Conservation (phyloP, 352 stramenopile genomes). For the Thalassiosira hispida region DNA sequence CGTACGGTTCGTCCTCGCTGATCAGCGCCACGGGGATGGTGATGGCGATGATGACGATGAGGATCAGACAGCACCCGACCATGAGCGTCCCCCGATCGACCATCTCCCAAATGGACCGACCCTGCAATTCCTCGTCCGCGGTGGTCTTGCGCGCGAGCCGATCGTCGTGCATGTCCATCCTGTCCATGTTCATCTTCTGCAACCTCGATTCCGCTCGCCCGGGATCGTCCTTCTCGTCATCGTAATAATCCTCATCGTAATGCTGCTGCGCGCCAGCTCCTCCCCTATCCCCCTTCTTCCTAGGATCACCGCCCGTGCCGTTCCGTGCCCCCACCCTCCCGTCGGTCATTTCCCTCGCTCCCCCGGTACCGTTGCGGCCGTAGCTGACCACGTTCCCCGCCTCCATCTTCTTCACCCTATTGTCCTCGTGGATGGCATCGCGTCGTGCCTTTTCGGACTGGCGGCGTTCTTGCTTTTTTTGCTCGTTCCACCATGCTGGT, state of each 20-base stretch:
- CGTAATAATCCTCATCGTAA: neutral
- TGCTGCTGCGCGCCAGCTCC: neutral
- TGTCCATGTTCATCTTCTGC: constrained; percentile 13
- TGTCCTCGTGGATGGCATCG: neutral
- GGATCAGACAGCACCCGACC: constrained; percentile 47
- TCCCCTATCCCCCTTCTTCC: neutral
- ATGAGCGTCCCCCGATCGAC: constrained; percentile 42
- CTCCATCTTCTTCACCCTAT: neutral
- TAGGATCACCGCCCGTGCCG: no score
- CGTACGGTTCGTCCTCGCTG: constrained; percentile 39
- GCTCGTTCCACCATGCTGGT: constrained; percentile 39
- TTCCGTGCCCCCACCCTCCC: neutral
- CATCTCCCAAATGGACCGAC: constrained; percentile 17
- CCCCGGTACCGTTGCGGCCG: neutral
- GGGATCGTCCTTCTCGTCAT: neutral
- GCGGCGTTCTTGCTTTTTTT: constrained; percentile 25
- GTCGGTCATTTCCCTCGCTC: neutral
- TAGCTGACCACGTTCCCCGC: constrained; percentile 1
- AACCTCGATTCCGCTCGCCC: neutral
- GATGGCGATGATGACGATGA: constrained; percentile 47
- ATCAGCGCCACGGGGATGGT: constrained; percentile 49
- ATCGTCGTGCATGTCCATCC: constrained; percentile 18
- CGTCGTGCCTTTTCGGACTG: neutral
- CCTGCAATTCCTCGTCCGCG: constrained; percentile 44
- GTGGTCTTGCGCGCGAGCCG: constrained; percentile 7